Base-by-base conservation (phyloP, 2,329 filamentous ascomycete species). In the Talaromyces sp. region DNA sequence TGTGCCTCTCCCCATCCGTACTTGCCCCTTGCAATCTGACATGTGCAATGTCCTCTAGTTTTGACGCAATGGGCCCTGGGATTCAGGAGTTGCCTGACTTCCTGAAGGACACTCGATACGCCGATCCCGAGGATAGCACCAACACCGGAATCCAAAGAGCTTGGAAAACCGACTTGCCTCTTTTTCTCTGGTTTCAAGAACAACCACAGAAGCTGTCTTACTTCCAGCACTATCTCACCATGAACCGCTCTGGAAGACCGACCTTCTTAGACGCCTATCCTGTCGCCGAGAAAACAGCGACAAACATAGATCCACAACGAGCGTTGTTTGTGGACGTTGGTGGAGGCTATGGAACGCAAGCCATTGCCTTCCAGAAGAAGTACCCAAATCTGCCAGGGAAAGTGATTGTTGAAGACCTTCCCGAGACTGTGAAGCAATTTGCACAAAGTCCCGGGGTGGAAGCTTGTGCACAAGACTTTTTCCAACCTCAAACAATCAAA, bases 401-500 rank as follows among this genome's bases (percentile, higher is more conserved):
- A 7, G 46, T 63, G 14, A 63, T 63, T 23, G n/a, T 59, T 5
- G 14, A 59, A 44, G 61, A 63, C 42, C 54, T 63, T 21, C 14
- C 25, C 6, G 6, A 58, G 31, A 52, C 44, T 5, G 33, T 63
- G 4, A 28, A 63, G 8, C 23, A 31, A 1, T 4, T 44, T 18
- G 12, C 28, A 28, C 55, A 11, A 18, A 9, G 35, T 50, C 23
- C n/a, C 14, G 54, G 31, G 8, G 60, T 65, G 8, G 61, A 65
- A 48, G 9, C 28, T 1, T 3, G 60, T 31, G 60, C 56, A 21
- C 42, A 67, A 21, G 57, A 65, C 25, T 65, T 63, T 28, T 63
- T 63, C 46, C 23, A 48, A 9, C 63, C 64, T 16, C 66, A 67
- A 48, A 59, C 55, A 14, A 23, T 65, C 21, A 58, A 66, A 12